Percentiles rank a stretch among this genome's conserved stretches.
Evolutionary conservation across 495 filamentous ascomycete species (phyloP).

Genomic region (Neurospora sp.): DNA sequence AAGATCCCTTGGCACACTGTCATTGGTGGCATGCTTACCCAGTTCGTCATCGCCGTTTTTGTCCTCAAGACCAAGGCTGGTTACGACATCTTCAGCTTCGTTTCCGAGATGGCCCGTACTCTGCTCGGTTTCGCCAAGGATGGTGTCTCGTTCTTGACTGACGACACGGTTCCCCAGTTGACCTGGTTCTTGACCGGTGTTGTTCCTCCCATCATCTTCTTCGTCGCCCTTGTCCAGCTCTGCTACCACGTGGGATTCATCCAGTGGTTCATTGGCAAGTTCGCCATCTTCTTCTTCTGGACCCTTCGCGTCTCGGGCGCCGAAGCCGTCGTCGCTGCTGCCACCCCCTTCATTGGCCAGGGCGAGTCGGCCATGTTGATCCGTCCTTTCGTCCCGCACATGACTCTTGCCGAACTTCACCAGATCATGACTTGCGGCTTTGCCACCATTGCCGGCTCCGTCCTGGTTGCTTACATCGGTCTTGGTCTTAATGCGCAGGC

Average conservation of each 20-base stretch:
- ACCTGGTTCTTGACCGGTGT: conserved; percentile 64
- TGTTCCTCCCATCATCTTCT: conserved; percentile 83
- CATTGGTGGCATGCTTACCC: conserved; percentile 72
- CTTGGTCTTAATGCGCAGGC: conserved; percentile 76
- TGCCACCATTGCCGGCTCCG: conserved; percentile 56
- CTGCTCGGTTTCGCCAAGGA: conserved; percentile 62
- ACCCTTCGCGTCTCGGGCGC: conserved; percentile 80
- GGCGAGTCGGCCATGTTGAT: conserved; percentile 91
- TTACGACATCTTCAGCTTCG: conserved; percentile 82
- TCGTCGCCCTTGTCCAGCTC: conserved; percentile 76
- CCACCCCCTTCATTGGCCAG: conserved; percentile 91
- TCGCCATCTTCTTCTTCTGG: conserved; percentile 88
- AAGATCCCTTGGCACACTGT: conserved; percentile 80
- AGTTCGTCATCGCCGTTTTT: conserved; percentile 82
- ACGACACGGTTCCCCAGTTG: conserved; percentile 24
- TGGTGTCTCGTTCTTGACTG: conserved; percentile 64
- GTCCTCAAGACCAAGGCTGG: conserved; percentile 67
- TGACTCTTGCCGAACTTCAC: conserved; percentile 78
- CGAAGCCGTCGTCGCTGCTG: conserved; percentile 83
- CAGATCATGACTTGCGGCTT: conserved; percentile 77
- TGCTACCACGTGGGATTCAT: conserved; percentile 66
- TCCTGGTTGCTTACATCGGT: conserved; percentile 69
- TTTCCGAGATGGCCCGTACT: conserved; percentile 56
- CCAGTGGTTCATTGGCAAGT: conserved; percentile 81
- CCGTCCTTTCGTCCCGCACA: conserved; percentile 69